Evolutionary conservation across 2,329 filamentous ascomycete species (phyloP), one percentile per base, ranked within the genome.

Genomic region (Didymella lethalis): DNA sequence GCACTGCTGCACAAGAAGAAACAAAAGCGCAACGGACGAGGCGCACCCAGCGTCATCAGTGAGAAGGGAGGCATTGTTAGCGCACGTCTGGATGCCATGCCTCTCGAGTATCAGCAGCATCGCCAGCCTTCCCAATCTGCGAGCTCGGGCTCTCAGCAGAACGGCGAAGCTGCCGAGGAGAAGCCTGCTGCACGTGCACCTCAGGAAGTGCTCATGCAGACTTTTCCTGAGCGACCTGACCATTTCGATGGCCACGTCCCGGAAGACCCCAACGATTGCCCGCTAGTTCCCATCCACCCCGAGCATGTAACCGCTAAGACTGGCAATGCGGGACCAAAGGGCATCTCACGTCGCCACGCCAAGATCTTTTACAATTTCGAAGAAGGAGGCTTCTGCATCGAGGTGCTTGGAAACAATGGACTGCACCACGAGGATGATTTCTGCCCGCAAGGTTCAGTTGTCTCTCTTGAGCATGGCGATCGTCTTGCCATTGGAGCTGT

Each of bases 401-500:
- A 84, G 53, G 83, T 88, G 2, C 79, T 86, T 48, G 86, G 86
- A 34, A 78, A 81, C 62, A 92, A 92, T 66, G 89, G 90, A 6
- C 87, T 90, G 68, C 83, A 86, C 47, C 72, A 76, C 44, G 73
- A 76, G 44, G 63, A 63, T 11, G 16, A 56, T 0, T 75, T 73
- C 40, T 63, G 64, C 20, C 38, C 55, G 1, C 62, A 63, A 20
- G 69, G 67, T 29, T 48, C 57, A 5, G 43, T 67, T 2, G 61
- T 70, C 8, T 83, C 83, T 56, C 77, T 94, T 20, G 82, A 83
- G 46, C 88, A 88, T 66, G 87, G 88, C 34, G 86, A 87, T 63
- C 79, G 82, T n/a, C 82, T 93, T 38, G 87, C 90, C 71, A 89
- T 93, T 72, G 90, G 90, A 56, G 86, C 88, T 59, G 85, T 93